Evolutionary conservation across 495 filamentous ascomycete genomes (phyloP).

Genomic region (Terfezia boudieri): DNA sequence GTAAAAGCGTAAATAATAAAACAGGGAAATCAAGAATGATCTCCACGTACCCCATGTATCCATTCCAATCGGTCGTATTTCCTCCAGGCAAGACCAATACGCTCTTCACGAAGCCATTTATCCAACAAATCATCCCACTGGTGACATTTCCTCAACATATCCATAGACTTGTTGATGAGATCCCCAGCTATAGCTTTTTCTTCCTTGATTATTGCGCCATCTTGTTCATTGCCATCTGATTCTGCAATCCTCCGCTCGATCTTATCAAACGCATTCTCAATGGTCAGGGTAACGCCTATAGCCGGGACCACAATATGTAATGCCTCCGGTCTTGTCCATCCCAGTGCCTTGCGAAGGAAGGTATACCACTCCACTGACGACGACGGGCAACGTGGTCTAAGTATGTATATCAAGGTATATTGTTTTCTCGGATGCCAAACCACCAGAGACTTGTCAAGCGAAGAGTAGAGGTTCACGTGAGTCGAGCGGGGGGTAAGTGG

Average conservation of each 20-base stretch:
- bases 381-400: constrained; percentile 41
- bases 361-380: constrained; percentile 56
- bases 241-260: constrained; percentile 25
- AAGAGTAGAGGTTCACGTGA: constrained; percentile 45
- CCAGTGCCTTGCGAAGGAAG: constrained; percentile 39
- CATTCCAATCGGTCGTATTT: constrained; percentile 57
- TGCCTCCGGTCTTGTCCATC: constrained; percentile 32
- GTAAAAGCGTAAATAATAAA: neutral
- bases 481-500: constrained; percentile 30
- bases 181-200: constrained; percentile 32
- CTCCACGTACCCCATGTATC: constrained; percentile 32
- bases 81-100: constrained; percentile 54
- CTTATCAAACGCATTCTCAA: constrained; percentile 40
- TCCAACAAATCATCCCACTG: constrained; percentile 44
- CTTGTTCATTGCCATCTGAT: constrained; percentile 24
- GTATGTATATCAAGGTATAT: constrained; percentile 43
- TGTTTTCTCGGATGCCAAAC: constrained; percentile 36
- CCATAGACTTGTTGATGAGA: constrained; percentile 35
- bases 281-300: constrained; percentile 36
- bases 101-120: constrained; percentile 36
- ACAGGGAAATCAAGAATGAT: neutral
- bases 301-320: constrained; percentile 50
- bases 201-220: constrained; percentile 26
- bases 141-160: constrained; percentile 32
- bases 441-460: constrained; percentile 49